Conservation (phyloP, 108 stramenopile genomes). For the Skeletonema marinoi region DNA sequence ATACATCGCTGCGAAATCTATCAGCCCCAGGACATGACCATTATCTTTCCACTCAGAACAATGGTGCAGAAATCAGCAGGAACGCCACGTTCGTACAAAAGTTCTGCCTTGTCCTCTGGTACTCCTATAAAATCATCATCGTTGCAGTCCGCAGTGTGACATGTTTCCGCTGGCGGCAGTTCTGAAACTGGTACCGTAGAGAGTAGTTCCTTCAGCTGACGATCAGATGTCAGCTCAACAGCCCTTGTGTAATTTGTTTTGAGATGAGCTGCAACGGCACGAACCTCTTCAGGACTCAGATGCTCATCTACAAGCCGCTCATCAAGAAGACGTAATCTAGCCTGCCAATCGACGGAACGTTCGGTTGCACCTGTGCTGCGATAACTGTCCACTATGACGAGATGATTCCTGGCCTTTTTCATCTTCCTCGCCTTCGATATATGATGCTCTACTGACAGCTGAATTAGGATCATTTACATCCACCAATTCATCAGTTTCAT, state of each 20-base stretch:
- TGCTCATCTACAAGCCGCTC: slow-evolving; percentile 79
- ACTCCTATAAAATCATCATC: slow-evolving; percentile 29
- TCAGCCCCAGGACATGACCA: slow-evolving; percentile 86
- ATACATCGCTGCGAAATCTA: slow-evolving; percentile 82
- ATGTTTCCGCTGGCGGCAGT: slow-evolving; percentile 43
- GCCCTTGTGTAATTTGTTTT: slow-evolving; percentile 69
- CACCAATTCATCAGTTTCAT: slow-evolving; percentile 94
- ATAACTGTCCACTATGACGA: not conserved
- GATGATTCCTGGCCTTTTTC: not conserved
- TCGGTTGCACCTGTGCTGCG: not conserved
- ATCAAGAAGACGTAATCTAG: slow-evolving; percentile 80
- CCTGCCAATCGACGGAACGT: slow-evolving; percentile 58
- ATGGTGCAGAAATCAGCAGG: slow-evolving; percentile 75
- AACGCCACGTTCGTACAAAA: slow-evolving; percentile 72
- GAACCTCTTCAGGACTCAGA: slow-evolving; percentile 71
- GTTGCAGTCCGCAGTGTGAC: slow-evolving; percentile 15
- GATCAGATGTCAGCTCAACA: slow-evolving; percentile 66
- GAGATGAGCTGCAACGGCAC: slow-evolving; percentile 85
- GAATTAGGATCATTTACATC: slow-evolving; percentile 68
- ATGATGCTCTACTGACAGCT: slow-evolving; percentile 54
- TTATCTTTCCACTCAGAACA: slow-evolving; percentile 84
- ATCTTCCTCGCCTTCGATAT: slow-evolving; percentile 9
- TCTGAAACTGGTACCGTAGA: slow-evolving; percentile 65
- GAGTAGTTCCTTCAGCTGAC: slow-evolving; percentile 64
- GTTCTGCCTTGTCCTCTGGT: slow-evolving; percentile 56